Conservation (phyloP, 345 rosid species). For the Linum trigynum region DNA sequence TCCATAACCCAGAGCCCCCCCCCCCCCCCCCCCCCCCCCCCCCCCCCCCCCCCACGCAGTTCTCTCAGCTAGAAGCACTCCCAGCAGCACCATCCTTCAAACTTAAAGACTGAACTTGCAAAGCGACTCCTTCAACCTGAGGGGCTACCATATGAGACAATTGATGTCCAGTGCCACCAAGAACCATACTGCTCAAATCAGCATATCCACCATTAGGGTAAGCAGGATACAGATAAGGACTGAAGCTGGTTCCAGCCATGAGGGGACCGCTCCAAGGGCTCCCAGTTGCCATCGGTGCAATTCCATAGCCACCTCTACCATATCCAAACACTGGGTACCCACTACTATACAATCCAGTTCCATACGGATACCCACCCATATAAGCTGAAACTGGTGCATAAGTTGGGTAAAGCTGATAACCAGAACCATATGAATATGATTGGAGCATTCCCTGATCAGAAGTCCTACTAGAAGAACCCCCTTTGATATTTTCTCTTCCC, state of each 20-base stretch:
- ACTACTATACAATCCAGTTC: conserved; percentile 22
- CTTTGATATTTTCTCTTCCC: not conserved
- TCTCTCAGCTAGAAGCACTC: conserved; percentile 14
- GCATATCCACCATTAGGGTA: conserved; percentile 29
- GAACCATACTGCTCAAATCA: conserved; percentile 13
- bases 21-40: not conserved
- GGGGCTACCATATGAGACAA: conserved; percentile 14
- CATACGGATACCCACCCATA: conserved; percentile 31
- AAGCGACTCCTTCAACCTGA: conserved; percentile 19
- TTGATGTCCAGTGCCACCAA: conserved; percentile 15
- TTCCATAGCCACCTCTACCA: conserved; percentile 22
- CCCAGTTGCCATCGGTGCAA: conserved; percentile 25
- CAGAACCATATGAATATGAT: conserved; percentile 21
- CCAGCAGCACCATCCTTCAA: conserved; percentile 12
- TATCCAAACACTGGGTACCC: conserved; percentile 32
- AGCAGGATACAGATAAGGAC: conserved; percentile 26
- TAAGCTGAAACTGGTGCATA: conserved; percentile 24
- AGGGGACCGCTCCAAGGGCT: conserved; percentile 29
- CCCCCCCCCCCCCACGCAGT: conserved; percentile 5
- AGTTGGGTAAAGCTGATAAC: conserved; percentile 23
- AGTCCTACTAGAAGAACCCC: conserved; percentile 11
- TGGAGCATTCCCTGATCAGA: conserved; percentile 21
- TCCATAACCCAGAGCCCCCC: conserved; percentile 12
- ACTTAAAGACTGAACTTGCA: conserved; percentile 13
- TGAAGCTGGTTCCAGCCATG: conserved; percentile 27